Evolutionary conservation across 2,329 filamentous ascomycete species (phyloP), one percentile per base, ranked within the genome.

Genomic region (Lojkania enalia): DNA sequence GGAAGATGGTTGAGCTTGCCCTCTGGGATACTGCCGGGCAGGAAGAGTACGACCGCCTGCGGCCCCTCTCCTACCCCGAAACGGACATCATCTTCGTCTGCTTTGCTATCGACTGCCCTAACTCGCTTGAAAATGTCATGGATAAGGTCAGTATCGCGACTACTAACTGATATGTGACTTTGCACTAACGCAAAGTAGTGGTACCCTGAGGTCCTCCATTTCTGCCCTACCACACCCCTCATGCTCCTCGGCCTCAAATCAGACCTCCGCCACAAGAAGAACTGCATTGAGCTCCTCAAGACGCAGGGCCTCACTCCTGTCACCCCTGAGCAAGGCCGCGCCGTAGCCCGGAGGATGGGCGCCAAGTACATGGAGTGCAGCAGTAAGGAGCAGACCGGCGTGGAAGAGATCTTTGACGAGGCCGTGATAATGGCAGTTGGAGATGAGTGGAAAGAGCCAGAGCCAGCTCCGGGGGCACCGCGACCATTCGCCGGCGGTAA

Each of bases 11-110:
- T 57, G 94, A 99, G 76, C 83, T 99, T 50, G 94, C 94, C 30
- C 81, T 99, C 40, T 99, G 94, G 94, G 94, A 99, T 74, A 99
- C 94, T 20, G 94, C 94, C 61, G 94, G 94, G 29, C 94, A 99
- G 74, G 94, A 99, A 73, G 94, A 97, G 75, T 99, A 99, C 71
- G 94, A 99, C 77, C 86, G 94, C 61, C 79, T 99, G 67, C 86
- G 94, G 58, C 94, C 94, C 35, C 83, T 99, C 39, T 97, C 92
- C 33, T 99, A 99, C 74, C 94, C 94, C 3, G 94, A 99, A 74
- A 99, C 94, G 11, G 94, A 99, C 71, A 81, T 99, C 23, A 85
- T 99, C 48, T 97, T 99, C 71, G 94, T 99, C 58, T 99, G 94
- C 79, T 99, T 99, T 72, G 94, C 94, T 55, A 96, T 99, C 65